Base-by-base conservation (phyloP, 2,329 filamentous ascomycete genomes). In the Diaporthe batatas region DNA sequence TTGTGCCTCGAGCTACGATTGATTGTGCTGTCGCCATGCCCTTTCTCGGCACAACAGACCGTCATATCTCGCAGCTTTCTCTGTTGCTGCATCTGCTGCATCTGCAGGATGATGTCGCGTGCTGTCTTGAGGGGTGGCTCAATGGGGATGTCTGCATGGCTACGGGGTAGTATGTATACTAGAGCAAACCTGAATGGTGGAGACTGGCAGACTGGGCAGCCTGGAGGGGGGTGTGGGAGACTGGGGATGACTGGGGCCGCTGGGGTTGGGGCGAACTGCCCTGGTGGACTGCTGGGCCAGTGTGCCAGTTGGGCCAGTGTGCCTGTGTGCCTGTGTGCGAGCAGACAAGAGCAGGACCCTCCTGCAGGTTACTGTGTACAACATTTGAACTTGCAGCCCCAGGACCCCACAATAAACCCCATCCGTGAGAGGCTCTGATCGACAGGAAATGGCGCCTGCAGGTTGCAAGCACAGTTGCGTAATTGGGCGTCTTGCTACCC, bases 361-460 rank as follows among this genome's bases (percentile, higher is more conserved):
- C 59, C 11, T n/a, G n/a, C n/a, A n/a, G n/a, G n/a, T n/a, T n/a
- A n/a, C n/a, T n/a, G n/a, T n/a, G n/a, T n/a, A n/a, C n/a, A n/a
- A n/a, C n/a, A n/a, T n/a, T n/a, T n/a, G n/a, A 36, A 11, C 14
- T 7, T 65, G 62, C 62, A 36, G 16, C 25, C 59, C 59, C 59
- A 51, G 62, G 18, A 39, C n/a, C 47, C 62, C 62, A 67, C 21
- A 51, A 65, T 23, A n/a, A 65, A 65, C 62, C 44, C 62, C 62
- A 67, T 53, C 62, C 62, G 44, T 53, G 62, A 67, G 44, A 67
- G 62, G 62, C 62, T 67, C 32, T 67, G 62, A 67, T 67, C 62
- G 62, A 67, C 62, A 53, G 25, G 23, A 36, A 39, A 36, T 36
- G 62, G 62, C 47, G 32, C 32, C 62, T 65, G 62, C 62, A 51